phyloP scores from a whole-genome alignment of 371 early-diverging fungal species.

The Mucor racemosus region DNA sequence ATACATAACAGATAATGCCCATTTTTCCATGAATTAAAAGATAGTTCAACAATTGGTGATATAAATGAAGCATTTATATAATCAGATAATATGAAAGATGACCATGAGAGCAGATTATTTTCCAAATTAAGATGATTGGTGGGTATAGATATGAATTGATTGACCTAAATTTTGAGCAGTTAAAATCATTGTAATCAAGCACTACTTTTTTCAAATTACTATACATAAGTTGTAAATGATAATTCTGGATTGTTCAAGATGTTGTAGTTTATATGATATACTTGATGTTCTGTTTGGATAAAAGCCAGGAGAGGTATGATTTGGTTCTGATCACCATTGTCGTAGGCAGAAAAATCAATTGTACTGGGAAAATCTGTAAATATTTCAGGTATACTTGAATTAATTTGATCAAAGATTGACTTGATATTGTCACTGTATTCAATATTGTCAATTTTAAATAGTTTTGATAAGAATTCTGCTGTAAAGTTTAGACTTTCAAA shows the following conservation, averaged over 20 bases:
- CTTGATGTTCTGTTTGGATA: slow-evolving; percentile 44
- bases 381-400: slow-evolving; percentile 5
- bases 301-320: slow-evolving; percentile 34
- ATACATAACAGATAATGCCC: slow-evolving; percentile 69
- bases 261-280: slow-evolving; percentile 25
- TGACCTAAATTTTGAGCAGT: slow-evolving; percentile 16
- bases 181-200: neutral
- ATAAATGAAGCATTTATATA: slow-evolving; percentile 58
- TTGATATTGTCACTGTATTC: neutral
- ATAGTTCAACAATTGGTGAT: slow-evolving; percentile 59
- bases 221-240: slow-evolving; percentile 43
- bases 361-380: slow-evolving; percentile 6
- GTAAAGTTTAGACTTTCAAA: neutral
- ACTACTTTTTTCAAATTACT: slow-evolving; percentile 8
- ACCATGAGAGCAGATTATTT: slow-evolving; percentile 64
- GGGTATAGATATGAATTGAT: slow-evolving; percentile 35
- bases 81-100: slow-evolving; percentile 56
- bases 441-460: neutral
- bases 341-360: slow-evolving; percentile 9
- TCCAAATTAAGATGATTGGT: slow-evolving; percentile 36
- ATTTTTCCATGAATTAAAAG: slow-evolving; percentile 60
- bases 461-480: neutral
- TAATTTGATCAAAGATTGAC: neutral
- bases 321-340: slow-evolving; percentile 27
- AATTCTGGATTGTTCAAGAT: slow-evolving; percentile 29